phyloP scores from a whole-genome alignment of 129 eudicot species.

The Calendula officinalis region DNA sequence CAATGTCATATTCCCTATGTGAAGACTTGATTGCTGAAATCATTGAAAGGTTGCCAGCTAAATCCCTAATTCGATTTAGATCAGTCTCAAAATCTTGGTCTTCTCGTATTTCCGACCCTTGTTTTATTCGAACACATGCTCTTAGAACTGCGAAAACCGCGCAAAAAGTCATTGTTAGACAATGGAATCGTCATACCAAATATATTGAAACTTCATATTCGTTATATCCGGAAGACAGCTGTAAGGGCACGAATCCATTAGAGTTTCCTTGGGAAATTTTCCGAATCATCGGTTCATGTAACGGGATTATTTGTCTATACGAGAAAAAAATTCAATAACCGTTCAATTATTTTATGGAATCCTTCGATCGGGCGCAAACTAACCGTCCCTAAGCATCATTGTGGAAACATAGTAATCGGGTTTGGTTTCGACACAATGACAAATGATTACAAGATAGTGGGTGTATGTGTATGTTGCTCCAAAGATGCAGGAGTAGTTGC shows the following conservation, averaged over 20 bases:
- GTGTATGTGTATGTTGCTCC: background rate
- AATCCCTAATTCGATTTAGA: background rate
- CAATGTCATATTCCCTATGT: background rate
- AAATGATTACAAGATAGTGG: constrained; percentile 1
- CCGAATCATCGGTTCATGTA: constrained; percentile 6
- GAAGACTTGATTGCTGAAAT: constrained; percentile 6
- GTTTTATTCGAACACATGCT: constrained; percentile 1
- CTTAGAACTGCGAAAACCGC: background rate
- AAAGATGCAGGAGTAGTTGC: background rate
- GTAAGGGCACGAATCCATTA: background rate
- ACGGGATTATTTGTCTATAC: constrained; percentile 1
- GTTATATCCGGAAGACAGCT: background rate
- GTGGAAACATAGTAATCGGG: background rate
- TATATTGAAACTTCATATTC: background rate
- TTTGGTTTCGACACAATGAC: constrained; percentile 2
- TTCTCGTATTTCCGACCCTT: background rate
- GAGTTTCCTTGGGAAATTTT: background rate
- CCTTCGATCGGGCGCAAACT: constrained; percentile 8
- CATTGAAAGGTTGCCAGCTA: background rate
- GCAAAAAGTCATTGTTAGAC: background rate
- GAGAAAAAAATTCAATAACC: background rate
- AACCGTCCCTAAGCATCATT: background rate
- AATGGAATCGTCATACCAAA: background rate
- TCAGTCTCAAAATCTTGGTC: constrained; percentile 5
- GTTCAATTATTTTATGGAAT: background rate